Evolutionary conservation across 1,284 basidiomycete genomes (phyloP), one percentile per base, ranked within the genome.

Genomic region (Baeospora myosura): DNA sequence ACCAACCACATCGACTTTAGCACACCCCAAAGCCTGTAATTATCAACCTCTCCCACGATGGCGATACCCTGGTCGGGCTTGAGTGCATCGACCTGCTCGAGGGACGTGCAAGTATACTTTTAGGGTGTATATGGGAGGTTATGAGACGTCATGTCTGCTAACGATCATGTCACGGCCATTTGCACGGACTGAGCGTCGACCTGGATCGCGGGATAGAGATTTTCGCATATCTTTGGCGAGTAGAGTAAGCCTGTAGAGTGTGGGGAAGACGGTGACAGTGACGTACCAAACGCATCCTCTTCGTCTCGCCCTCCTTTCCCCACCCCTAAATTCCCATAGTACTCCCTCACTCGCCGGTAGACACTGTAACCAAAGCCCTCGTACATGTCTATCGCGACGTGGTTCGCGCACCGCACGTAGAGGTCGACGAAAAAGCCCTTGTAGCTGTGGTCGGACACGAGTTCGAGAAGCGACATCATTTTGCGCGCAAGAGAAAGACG

Each of bases 251-350:
- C 16, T 18, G 26, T 39, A 26, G 17, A 25, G 26, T 30, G 33
- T n/a, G 32, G 10, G 35, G 14, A 43, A 30, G 38, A 42, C 30
- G 30, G 12, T 22, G n/a, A 22, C n/a, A 31, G 26, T 6, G 3
- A 75, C 86, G 52, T 61, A 91, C 90, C 91, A 61, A 84, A 94
- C 11, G 88, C 92, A 59, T 95, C 90, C 55, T 91, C 88, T 56
- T 94, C 90, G 43, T 90, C 86, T 53, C 74, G 68, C 16, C 75
- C 74, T 6, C 76, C 80, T 48, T 76, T 76, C 7, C 84, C 77
- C 28, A 51, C 69, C 2, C 83, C 83, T 8, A 90, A 64, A 43
- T 72, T 81, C 10, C 82, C 83, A 62, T 95, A 95, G 61, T 95
- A 95, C 53, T 88, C 87, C 46, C 75, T 72, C 33, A 95, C 90